Evolutionary conservation across 169 alveolate genomes (phyloP).

Genomic region (Cryptosporidium xiaoi): DNA sequence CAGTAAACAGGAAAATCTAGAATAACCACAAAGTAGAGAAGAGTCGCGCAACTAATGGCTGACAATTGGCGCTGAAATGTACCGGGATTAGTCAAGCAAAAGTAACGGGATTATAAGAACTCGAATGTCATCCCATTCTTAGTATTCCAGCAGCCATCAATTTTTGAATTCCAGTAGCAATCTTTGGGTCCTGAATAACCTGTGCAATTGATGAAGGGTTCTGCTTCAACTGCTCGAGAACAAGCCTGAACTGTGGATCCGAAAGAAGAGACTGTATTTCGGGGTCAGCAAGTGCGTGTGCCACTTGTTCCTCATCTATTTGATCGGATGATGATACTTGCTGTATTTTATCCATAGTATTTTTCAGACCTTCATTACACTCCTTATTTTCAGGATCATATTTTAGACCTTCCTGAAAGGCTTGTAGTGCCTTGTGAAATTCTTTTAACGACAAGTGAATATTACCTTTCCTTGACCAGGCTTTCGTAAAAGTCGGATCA

Average conservation of each 20-base stretch:
- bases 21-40: slow-evolving; percentile 2
- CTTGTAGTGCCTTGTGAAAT: slow-evolving; percentile 95
- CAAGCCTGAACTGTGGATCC: slow-evolving; percentile 94
- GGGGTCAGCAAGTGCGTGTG: slow-evolving; percentile 96
- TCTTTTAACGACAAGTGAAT: slow-evolving; percentile 95
- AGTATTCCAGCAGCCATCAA: slow-evolving; percentile 97
- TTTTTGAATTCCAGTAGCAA: slow-evolving; percentile 93
- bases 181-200: slow-evolving; percentile 94
- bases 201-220: slow-evolving; percentile 83
- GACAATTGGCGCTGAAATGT: slow-evolving; percentile 15
- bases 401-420: slow-evolving; percentile 94
- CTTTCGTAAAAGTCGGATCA: slow-evolving; percentile 96
- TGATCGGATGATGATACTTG: slow-evolving; percentile 86
- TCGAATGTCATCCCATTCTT: slow-evolving; percentile 82
- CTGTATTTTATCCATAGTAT: slow-evolving; percentile 87
- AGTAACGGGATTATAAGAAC: background rate
- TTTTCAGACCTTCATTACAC: slow-evolving; percentile 84
- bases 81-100: background rate
- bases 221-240: slow-evolving; percentile 87
- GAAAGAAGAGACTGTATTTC: slow-evolving; percentile 95
- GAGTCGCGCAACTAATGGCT: slow-evolving; percentile 11
- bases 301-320: slow-evolving; percentile 90
- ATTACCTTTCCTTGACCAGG: slow-evolving; percentile 95
- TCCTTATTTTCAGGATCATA: slow-evolving; percentile 92
- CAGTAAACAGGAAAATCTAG: background rate